phyloP scores from a whole-genome alignment of 164 flowering plant species.

The Annona squamosa region DNA sequence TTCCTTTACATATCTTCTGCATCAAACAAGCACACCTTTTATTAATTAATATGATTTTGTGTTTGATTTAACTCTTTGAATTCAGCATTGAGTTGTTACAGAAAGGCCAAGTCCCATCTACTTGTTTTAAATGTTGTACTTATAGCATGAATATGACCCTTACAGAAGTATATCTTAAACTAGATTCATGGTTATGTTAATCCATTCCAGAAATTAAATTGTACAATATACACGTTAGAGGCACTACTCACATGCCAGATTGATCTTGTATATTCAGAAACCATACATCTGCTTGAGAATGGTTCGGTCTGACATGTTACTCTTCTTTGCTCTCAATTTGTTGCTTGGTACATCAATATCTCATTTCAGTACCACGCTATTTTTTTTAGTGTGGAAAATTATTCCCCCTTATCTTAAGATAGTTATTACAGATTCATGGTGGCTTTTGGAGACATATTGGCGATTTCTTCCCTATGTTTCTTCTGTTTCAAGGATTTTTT shows the following conservation, averaged over 20 bases:
- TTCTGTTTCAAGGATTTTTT: background rate
- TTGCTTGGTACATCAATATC: background rate
- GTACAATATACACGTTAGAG: background rate
- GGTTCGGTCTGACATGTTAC: background rate
- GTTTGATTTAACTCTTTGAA: too few species aligned
- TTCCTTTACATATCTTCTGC: background rate
- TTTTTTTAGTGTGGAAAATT: background rate
- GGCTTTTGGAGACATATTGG: background rate
- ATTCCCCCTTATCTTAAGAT: background rate
- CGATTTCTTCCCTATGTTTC: background rate
- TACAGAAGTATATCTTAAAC: too few species aligned
- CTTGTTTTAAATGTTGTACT: background rate
- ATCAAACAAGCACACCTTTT: too few species aligned
- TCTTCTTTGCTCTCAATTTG: background rate
- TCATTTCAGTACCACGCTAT: background rate
- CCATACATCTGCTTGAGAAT: background rate
- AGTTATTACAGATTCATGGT: background rate
- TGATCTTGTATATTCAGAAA: background rate
- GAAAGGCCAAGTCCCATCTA: background rate
- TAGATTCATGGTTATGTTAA: background rate
- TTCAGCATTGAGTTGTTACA: background rate
- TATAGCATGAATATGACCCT: background rate
- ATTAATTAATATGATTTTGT: too few species aligned
- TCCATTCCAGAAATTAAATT: background rate
- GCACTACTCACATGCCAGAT: background rate